phyloP scores from a whole-genome alignment of 2,329 filamentous ascomycete species.

The Aspergillus phoenicis region DNA sequence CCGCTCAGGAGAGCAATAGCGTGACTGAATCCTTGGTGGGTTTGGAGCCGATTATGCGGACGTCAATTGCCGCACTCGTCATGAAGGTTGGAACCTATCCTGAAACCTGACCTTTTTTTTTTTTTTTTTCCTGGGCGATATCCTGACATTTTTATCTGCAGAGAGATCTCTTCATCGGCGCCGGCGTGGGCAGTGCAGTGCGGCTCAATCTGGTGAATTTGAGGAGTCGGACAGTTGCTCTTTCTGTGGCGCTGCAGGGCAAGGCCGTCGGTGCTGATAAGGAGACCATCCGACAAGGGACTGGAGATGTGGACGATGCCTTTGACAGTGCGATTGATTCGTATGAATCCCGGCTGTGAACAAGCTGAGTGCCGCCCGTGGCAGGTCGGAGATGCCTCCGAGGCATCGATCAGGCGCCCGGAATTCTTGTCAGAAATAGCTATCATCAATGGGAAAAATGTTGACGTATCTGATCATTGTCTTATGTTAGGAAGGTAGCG shows the following conservation, averaged over 20 bases:
- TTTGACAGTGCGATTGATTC: constrained; percentile 11
- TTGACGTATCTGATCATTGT: too few relatives aligned
- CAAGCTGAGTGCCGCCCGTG: too few relatives aligned
- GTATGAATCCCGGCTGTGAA: neutral
- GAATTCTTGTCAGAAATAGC: neutral
- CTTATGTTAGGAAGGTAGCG: too few relatives aligned
- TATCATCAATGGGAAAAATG: too few relatives aligned
- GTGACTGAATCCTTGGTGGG: constrained; percentile 6
- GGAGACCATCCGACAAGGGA: constrained; percentile 7
- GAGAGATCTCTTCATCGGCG: neutral
- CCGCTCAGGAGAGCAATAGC: neutral
- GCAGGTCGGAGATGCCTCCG: neutral
- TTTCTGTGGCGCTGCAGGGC: constrained; percentile 1
- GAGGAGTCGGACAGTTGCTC: neutral
- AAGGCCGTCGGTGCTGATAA: constrained; percentile 1
- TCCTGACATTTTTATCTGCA: neutral
- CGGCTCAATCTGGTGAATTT: neutral
- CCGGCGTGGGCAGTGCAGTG: constrained; percentile 5
- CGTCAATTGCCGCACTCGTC: constrained; percentile 5
- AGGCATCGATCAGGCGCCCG: neutral
- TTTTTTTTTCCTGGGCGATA: too few relatives aligned
- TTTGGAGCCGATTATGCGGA: constrained; percentile 6
- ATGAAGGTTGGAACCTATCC: neutral
- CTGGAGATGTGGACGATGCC: constrained; percentile 12
- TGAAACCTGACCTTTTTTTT: too few relatives aligned